These are phyloP conservation scores for Magnaporthiopsis poae DNA, from an alignment of 2,329 filamentous ascomycete genomes.

Conservation along the genomic window DNA sequence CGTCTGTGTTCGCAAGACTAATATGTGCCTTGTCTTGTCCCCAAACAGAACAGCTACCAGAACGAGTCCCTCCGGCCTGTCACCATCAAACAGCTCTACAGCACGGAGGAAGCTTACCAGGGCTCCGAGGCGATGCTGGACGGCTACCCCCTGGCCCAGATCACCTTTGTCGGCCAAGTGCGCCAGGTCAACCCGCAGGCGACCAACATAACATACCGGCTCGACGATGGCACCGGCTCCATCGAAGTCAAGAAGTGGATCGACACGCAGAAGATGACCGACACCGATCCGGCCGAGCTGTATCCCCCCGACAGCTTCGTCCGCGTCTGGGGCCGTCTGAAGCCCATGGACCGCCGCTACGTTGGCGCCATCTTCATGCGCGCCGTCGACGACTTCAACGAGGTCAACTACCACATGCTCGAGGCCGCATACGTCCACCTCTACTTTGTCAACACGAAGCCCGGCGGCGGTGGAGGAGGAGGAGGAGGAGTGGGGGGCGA, in stretches of 20 bases:
- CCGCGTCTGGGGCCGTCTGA: conserved; percentile 75
- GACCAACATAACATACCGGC: conserved; percentile 82
- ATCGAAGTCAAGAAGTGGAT: conserved; percentile 88
- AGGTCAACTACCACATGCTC: conserved; percentile 83
- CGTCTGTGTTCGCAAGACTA: neutral
- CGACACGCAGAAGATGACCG: conserved; percentile 50
- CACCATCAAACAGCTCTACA: conserved; percentile 87
- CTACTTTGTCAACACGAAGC: conserved; percentile 64
- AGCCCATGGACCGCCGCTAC: conserved; percentile 73
- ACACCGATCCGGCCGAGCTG: conserved; percentile 29
- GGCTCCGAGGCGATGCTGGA: conserved; percentile 75
- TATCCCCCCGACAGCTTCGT: conserved; percentile 70
- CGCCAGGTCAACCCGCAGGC: conserved; percentile 75
- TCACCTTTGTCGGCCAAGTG: conserved; percentile 85
- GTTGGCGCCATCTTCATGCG: conserved; percentile 73
- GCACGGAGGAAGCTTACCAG: conserved; percentile 66
- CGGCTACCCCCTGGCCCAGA: conserved; percentile 59
- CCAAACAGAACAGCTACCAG: conserved; percentile 45
- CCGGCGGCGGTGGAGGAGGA: conserved; percentile 30
- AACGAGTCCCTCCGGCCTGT: conserved; percentile 87
- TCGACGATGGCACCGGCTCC: conserved; percentile 88
- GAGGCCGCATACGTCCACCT: conserved; percentile 85
- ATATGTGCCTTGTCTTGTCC: neutral
- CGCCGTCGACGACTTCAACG: conserved; percentile 74
- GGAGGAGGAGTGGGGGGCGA: conserved; percentile 29